A percentile compares a stretch with the other conserved stretches of the same genome.
Evolutionary conservation across 495 filamentous ascomycete genomes (phyloP).

Genomic region (Penicillium alfredii): DNA sequence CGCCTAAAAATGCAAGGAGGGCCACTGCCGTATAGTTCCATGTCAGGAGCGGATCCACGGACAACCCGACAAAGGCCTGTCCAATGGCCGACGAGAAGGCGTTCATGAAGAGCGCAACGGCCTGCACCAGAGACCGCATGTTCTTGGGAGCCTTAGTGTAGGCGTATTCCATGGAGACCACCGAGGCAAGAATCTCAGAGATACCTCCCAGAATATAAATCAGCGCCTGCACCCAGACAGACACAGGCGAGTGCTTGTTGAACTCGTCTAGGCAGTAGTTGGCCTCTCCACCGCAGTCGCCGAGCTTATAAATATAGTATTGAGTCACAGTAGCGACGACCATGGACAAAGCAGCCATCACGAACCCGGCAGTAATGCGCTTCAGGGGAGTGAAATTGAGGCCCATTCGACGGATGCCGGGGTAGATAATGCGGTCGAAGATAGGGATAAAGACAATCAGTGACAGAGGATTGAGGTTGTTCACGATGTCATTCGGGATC

Average conservation of each 20-base stretch:
- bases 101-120: slow-evolving; percentile 61
- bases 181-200: slow-evolving; percentile 67
- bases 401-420: slow-evolving; percentile 52
- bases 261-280: slow-evolving; percentile 46
- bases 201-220: slow-evolving; percentile 63
- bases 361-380: slow-evolving; percentile 65
- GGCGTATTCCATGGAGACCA: slow-evolving; percentile 64
- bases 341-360: slow-evolving; percentile 56
- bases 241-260: slow-evolving; percentile 51
- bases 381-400: slow-evolving; percentile 69
- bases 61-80: slow-evolving; percentile 58
- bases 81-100: slow-evolving; percentile 65
- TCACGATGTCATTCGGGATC: slow-evolving; percentile 72
- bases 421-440: slow-evolving; percentile 64
- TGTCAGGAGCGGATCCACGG: slow-evolving; percentile 62
- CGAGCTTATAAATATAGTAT: slow-evolving; percentile 62
- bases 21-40: slow-evolving; percentile 60
- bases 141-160: slow-evolving; percentile 74
- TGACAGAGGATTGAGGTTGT: slow-evolving; percentile 71
- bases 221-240: slow-evolving; percentile 57
- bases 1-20: slow-evolving; percentile 55
- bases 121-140: slow-evolving; percentile 68
- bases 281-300: slow-evolving; percentile 50
- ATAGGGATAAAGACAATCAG: slow-evolving; percentile 77
- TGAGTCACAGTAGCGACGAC: slow-evolving; percentile 60